Base-by-base conservation (phyloP, 2,329 filamentous ascomycete genomes). In the Scorias spongiosa region DNA sequence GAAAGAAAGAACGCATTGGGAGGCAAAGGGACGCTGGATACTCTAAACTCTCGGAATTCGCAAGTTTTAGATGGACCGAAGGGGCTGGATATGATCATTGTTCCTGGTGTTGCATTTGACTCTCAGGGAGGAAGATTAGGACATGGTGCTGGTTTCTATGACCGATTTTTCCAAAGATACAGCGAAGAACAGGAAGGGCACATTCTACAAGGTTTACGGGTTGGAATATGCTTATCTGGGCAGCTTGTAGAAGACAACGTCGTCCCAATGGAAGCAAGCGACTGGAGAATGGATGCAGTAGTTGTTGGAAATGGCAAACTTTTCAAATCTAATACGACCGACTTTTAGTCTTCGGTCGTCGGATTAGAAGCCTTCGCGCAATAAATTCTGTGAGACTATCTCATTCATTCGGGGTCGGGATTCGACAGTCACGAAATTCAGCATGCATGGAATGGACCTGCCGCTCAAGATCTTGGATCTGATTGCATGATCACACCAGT, bases 101-200 rank as follows among this genome's bases (percentile, higher is more conserved):
- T 96, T 70, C 91, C 91, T 1, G 91, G 88, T 10, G 84, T 98
- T 56, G 89, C 86, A 2, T 98, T 98, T 63, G 88, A 95, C 61
- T 69, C 69, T 2, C 67, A 66, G 10, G 74, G 91, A 48, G 76
- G 81, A 52, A 75, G 91, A 54, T 72, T 96, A 15, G 91, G 91
- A 36, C 91, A 98, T 63, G 91, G 91, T 45, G 93, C 86, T 63
- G 91, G 91, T 29, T 98, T 93, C 66, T 98, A 98, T 69, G 91
- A 98, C 67, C 83, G 80, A 62, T 98, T 94, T 63, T 66, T 98
- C 58, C 76, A 81, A 56, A 77, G 81, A 53, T 93, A 88, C 72
- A 63, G 54, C 53, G 48, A 55, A 48, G 50, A 55, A 48, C 50
- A 52, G 51, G 50, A 54, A 41, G 63, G 61, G 51, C 75, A 73